A percentile compares a stretch with the other conserved stretches of the same genome.
These are phyloP conservation scores for Mucor sp. DNA, from an alignment of 371 early-diverging fungal genomes.

Conservation along the genomic window DNA sequence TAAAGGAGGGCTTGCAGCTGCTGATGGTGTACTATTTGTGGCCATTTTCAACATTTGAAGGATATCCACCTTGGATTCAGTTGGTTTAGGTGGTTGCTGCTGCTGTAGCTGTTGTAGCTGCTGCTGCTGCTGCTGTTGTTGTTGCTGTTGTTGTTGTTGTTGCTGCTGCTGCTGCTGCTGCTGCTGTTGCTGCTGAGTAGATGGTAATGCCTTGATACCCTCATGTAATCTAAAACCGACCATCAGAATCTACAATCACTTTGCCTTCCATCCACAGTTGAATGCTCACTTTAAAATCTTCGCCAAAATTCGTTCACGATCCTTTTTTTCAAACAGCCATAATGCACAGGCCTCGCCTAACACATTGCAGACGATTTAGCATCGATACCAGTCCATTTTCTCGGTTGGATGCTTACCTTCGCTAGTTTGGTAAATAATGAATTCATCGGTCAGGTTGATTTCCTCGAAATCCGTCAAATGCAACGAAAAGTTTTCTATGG, in stretches of 20 bases:
- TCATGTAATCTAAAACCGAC: slow-evolving; percentile 22
- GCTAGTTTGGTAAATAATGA: slow-evolving; percentile 67
- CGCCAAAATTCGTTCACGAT: slow-evolving; percentile 63
- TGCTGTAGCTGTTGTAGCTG: background rate
- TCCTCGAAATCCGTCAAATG: slow-evolving; percentile 63
- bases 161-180: background rate
- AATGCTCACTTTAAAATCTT: slow-evolving; percentile 55
- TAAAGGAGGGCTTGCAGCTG: slow-evolving; percentile 7
- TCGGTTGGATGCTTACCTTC: slow-evolving; percentile 46
- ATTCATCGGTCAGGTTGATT: slow-evolving; percentile 64
- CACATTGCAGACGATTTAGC: background rate
- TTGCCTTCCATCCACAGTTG: slow-evolving; percentile 19
- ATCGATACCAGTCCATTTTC: background rate
- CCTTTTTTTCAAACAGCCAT: slow-evolving; percentile 74
- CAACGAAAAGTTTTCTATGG: slow-evolving; percentile 63
- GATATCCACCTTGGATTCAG: slow-evolving; percentile 29
- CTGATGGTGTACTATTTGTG: slow-evolving; percentile 4
- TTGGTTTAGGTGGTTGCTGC: slow-evolving; percentile 6
- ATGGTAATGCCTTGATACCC: slow-evolving; percentile 30
- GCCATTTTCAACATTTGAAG: slow-evolving; percentile 36
- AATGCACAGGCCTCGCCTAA: slow-evolving; percentile 63
- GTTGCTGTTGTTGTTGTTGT: slow-evolving; percentile 1
- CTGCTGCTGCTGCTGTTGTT: background rate
- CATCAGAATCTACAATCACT: background rate
- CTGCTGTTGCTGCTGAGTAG: background rate